Evolutionary conservation across 2,329 filamentous ascomycete species (phyloP).

Genomic region (Dothiorella sarmentorum): DNA sequence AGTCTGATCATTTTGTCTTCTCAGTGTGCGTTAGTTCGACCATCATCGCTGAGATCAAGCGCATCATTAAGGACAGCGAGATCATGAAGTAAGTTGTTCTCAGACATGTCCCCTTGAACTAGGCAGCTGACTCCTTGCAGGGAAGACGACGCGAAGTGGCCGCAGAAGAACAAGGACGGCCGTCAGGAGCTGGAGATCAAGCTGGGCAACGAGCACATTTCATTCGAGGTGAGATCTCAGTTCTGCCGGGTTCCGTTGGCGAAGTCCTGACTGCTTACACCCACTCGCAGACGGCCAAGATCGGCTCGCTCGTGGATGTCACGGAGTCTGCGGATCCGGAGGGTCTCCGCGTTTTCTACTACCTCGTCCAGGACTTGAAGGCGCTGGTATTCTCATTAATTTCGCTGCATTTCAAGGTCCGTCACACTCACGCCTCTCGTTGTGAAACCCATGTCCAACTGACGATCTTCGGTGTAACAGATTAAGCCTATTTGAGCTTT

Average conservation of each 20-base stretch:
- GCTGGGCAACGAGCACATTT: slow-evolving; percentile 91
- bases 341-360: slow-evolving; percentile 95
- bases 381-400: slow-evolving; percentile 95
- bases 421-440: background rate
- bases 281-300: slow-evolving; percentile 78
- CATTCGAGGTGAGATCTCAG: slow-evolving; percentile 73
- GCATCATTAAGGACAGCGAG: slow-evolving; percentile 94
- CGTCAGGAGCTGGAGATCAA: slow-evolving; percentile 95
- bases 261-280: background rate
- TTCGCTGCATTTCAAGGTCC: slow-evolving; percentile 90
- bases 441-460: background rate
- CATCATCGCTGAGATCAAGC: slow-evolving; percentile 90
- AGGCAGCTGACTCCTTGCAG: slow-evolving; percentile 46
- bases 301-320: slow-evolving; percentile 93
- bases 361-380: slow-evolving; percentile 95
- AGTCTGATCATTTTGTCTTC: background rate
- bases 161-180: slow-evolving; percentile 98
- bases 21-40: slow-evolving; percentile 93
- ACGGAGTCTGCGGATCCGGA: slow-evolving; percentile 95
- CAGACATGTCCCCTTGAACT: background rate
- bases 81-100: slow-evolving; percentile 82
- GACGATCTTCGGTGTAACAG: slow-evolving; percentile 30
- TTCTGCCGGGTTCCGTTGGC: background rate
- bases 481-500: slow-evolving; percentile 66
- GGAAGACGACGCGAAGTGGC: slow-evolving; percentile 98